Evolutionary conservation across 805 yeast species (phyloP).

Genomic region (Ogataea nonfermentans): DNA sequence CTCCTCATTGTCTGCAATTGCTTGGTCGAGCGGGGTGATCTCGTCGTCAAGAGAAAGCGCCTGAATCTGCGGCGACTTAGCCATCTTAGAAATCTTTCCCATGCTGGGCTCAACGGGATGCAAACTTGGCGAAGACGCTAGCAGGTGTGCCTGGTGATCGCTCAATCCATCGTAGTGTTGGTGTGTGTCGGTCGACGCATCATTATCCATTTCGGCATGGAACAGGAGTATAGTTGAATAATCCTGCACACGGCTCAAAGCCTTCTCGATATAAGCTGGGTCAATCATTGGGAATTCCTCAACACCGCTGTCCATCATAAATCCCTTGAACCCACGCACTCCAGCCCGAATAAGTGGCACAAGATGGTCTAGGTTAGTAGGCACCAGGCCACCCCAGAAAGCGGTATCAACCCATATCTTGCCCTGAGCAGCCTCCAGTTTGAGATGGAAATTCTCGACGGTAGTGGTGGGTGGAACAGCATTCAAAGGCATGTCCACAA

Average conservation of each 20-base stretch:
- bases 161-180: constrained; percentile 38
- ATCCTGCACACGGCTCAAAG: constrained; percentile 61
- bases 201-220: constrained; percentile 79
- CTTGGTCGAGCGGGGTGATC: constrained; percentile 27
- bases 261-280: constrained; percentile 60
- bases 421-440: constrained; percentile 73
- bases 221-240: constrained; percentile 76
- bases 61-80: constrained; percentile 30
- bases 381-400: constrained; percentile 95
- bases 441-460: constrained; percentile 67
- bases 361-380: constrained; percentile 67
- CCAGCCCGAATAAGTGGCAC: constrained; percentile 79
- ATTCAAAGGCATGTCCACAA: constrained; percentile 93
- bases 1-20: constrained; percentile 20
- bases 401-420: constrained; percentile 93
- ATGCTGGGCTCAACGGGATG: constrained; percentile 59
- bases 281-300: constrained; percentile 89
- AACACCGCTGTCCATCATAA: constrained; percentile 91
- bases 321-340: constrained; percentile 92
- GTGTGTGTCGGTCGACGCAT: constrained; percentile 34
- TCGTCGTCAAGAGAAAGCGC: constrained; percentile 22
- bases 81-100: constrained; percentile 45
- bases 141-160: constrained; percentile 49
- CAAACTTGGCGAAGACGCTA: constrained; percentile 54
- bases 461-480: constrained; percentile 96